Evolutionary conservation across 805 yeast species (phyloP).

Genomic region (Pichia thaimueangensis): DNA sequence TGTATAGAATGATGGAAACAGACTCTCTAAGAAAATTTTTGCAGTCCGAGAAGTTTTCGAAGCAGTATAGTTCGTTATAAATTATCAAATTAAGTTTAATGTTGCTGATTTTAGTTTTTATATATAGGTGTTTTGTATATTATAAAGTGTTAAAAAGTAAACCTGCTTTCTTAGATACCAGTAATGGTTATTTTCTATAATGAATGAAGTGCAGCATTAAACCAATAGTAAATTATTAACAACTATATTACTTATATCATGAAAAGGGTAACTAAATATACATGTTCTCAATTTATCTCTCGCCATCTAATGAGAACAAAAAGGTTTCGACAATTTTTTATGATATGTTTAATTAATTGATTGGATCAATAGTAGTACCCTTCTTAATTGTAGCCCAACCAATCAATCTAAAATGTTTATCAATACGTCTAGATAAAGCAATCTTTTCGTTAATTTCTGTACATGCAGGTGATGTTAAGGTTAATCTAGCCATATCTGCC

Average conservation of each 20-base stretch:
- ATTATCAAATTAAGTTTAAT: no score
- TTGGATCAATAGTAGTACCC: constrained; percentile 84
- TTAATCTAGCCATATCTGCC: constrained; percentile 98
- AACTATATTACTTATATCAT: constrained; percentile 6
- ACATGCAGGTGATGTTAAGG: constrained; percentile 96
- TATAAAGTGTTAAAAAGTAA: constrained; percentile 7
- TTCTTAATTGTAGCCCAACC: constrained; percentile 99
- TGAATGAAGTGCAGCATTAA: no score
- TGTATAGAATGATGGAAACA: constrained; percentile 56
- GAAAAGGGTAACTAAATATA: constrained; percentile 10
- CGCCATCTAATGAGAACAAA: constrained; percentile 7
- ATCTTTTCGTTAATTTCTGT: constrained; percentile 97
- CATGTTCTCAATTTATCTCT: constrained; percentile 8
- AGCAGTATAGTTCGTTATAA: constrained; percentile 19
- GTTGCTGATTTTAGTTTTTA: neutral
- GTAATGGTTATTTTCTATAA: no score
- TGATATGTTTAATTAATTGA: constrained; percentile 33
- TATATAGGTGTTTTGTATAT: neutral
- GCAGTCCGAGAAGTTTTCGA: constrained; percentile 33
- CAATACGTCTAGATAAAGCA: constrained; percentile 97
- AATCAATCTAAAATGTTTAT: constrained; percentile 98
- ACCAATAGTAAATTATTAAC: no score
- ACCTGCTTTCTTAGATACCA: no score
- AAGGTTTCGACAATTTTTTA: neutral
- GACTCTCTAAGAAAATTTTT: constrained; percentile 73